These are phyloP conservation scores for Ciborinia camelliae DNA, from an alignment of 2,329 filamentous ascomycete genomes.

Conservation along the genomic window DNA sequence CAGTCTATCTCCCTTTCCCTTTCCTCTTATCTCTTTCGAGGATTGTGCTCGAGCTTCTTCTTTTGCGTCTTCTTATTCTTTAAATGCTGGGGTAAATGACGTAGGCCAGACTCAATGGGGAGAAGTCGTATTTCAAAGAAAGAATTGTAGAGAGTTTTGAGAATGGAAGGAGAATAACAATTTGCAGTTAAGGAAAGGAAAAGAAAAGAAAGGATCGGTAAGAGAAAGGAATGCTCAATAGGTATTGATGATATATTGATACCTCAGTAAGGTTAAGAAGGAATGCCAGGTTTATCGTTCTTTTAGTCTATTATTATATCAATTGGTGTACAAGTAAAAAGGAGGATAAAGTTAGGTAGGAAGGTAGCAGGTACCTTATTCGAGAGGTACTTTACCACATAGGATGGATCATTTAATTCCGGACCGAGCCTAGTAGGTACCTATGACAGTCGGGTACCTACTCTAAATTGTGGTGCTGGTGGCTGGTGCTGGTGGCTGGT, in stretches of 20 bases:
- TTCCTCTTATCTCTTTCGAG: slow-evolving; percentile 9
- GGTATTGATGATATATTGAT: not conserved
- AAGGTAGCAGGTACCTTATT: no score
- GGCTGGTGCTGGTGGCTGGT: no score
- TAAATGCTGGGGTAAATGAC: slow-evolving; percentile 12
- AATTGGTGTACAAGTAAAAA: not conserved
- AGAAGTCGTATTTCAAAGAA: not conserved
- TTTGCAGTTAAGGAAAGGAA: not conserved
- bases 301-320: not conserved
- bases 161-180: not conserved
- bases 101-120: slow-evolving; percentile 8
- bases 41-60: not conserved
- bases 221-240: not conserved
- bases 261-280: not conserved
- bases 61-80: not conserved
- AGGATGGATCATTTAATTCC: no score
- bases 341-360: no score
- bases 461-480: no score
- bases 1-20: not conserved
- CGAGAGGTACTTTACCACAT: no score
- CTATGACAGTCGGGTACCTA: no score
- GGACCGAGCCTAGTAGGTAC: not conserved
- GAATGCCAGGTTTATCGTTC: not conserved
- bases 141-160: not conserved
- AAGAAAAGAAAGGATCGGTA: not conserved